Base-by-base conservation (phyloP, 2,329 filamentous ascomycete species). In the Xylaria sp. region DNA sequence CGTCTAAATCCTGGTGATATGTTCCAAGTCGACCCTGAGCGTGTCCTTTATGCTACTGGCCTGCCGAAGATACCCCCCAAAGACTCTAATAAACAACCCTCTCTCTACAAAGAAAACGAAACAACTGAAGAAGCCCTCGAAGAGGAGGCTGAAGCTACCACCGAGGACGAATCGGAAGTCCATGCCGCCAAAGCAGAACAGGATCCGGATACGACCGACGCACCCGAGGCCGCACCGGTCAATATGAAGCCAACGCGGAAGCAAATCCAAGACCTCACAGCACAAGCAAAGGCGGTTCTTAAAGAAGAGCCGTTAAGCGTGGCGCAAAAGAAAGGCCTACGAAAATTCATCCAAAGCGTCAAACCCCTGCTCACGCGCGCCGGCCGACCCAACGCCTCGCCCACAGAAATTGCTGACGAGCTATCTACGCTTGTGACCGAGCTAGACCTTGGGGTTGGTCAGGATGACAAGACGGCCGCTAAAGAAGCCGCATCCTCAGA, bases 1-100 rank as follows among this genome's bases (percentile, higher is more conserved):
- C 89, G 94, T 71, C 87, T 99, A 44, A 99, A 99, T 79, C 96
- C 96, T 2, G 96, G 96, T 73, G 96, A 99, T 79, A 93, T 99
- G 89, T 99, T 99, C 85, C 93, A 97, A 78, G 95, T 99, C 74
- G 92, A 97, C 22, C 86, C 92, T 39, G 93, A 97, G 44, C 89
- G 90, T 73, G 96, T 99, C 63, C 86, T 99, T 80, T 94, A 87
- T 75, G 95, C 93, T 38, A 97, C 94, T 0, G 96, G 96, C 65
- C 85, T 87, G 29, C 86, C 87, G 55, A 96, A 94, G 80, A 79
- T 9, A 29, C 85, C 69, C 69, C 59, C 44, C 44, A 70, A 73
- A 38, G 15, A 45, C 3, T 38, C 31, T 6, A 63, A 60, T 44
- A 13, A 17, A 27, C 31, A 44, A n/a, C 59, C 39, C 5, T 39